Percentiles rank a stretch among this genome's conserved stretches.
These are phyloP conservation scores for Musa troglodytarum DNA, from an alignment of 176 grass and related monocot genomes.

Conservation along the genomic window DNA sequence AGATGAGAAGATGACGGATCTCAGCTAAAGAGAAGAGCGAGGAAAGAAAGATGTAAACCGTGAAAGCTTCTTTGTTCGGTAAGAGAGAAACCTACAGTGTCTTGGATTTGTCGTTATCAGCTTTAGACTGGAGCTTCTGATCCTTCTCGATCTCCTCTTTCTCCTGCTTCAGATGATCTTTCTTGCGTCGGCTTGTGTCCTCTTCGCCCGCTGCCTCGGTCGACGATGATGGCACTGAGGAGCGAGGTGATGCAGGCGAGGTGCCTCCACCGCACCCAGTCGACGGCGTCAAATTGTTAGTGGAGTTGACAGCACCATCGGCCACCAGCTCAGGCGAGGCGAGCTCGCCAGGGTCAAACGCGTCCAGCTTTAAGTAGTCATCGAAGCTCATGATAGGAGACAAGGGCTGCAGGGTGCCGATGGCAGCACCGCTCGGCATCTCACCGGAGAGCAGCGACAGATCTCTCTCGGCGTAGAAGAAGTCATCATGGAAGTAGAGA, in stretches of 20 bases:
- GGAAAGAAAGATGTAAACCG: conserved; percentile 9
- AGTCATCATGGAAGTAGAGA: conserved; percentile 21
- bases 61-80: conserved; percentile 26
- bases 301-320: neutral
- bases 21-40: neutral
- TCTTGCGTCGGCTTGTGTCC: conserved; percentile 30
- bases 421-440: conserved; percentile 20
- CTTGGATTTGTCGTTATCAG: conserved; percentile 36
- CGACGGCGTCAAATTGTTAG: neutral
- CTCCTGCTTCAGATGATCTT: conserved; percentile 29
- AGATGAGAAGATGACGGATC: neutral
- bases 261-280: neutral
- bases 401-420: neutral
- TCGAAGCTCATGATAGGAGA: neutral
- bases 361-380: neutral
- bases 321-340: neutral
- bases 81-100: conserved; percentile 80
- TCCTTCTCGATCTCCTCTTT: conserved; percentile 40
- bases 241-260: conserved; percentile 53
- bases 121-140: conserved; percentile 24
- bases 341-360: neutral
- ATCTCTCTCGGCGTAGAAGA: conserved; percentile 33
- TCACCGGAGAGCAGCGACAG: conserved; percentile 50
- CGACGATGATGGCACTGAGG: conserved; percentile 65
- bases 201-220: conserved; percentile 50